These are phyloP conservation scores for Boechera stricta DNA, from an alignment of 345 rosid species.

Conservation along the genomic window DNA sequence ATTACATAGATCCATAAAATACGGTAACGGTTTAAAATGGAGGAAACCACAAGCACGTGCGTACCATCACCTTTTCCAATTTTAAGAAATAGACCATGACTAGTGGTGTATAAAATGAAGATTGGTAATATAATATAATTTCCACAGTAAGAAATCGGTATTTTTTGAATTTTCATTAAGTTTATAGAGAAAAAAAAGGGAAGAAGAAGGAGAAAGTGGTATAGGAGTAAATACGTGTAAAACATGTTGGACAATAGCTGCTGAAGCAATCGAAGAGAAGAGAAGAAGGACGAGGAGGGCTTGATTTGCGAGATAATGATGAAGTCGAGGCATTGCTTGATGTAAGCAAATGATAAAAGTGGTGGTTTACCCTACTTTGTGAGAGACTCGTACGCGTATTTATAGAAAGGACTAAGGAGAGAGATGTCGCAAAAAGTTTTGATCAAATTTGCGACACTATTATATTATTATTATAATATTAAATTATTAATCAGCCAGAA, in stretches of 20 bases:
- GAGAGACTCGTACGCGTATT: neutral
- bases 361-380: neutral
- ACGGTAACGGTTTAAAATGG: neutral
- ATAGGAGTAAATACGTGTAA: slow-evolving; percentile 52
- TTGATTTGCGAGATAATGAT: neutral
- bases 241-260: slow-evolving; percentile 71
- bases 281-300: slow-evolving; percentile 18
- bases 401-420: neutral
- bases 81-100: no score
- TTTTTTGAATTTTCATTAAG: neutral
- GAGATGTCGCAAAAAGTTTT: neutral
- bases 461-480: neutral
- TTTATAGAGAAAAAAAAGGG: neutral
- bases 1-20: neutral
- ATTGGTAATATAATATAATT: neutral
- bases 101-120: no score
- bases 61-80: neutral
- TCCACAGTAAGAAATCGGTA: neutral
- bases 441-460: no score
- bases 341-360: neutral
- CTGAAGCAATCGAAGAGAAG: slow-evolving; percentile 56
- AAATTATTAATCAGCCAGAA: neutral
- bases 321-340: slow-evolving; percentile 18
- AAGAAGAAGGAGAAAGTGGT: neutral
- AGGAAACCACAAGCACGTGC: neutral